phyloP scores from a whole-genome alignment of 192 early-diverging fungal genomes.

The Mortierella claussenii region DNA sequence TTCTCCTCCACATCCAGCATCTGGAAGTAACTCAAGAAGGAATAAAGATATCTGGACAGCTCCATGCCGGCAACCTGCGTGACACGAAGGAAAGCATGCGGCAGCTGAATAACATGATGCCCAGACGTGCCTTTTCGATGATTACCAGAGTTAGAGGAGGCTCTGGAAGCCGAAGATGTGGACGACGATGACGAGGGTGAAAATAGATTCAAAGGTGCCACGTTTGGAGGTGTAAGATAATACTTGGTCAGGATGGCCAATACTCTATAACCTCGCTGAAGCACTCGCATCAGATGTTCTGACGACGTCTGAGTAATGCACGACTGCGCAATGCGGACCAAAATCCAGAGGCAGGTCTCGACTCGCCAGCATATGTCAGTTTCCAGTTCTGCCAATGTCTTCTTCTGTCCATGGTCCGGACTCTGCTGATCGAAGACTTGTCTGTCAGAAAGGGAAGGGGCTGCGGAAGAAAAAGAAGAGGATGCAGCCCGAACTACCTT shows the following conservation, averaged over 20 bases:
- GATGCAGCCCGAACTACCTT: background rate
- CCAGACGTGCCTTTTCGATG: background rate
- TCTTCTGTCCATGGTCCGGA: slow-evolving; percentile 6
- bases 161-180: background rate
- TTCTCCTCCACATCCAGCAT: slow-evolving; percentile 35
- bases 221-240: slow-evolving; percentile 20
- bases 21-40: slow-evolving; percentile 55
- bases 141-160: background rate
- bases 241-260: slow-evolving; percentile 56
- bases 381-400: slow-evolving; percentile 48
- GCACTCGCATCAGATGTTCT: slow-evolving; percentile 60
- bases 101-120: slow-evolving; percentile 22
- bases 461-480: background rate
- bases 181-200: background rate
- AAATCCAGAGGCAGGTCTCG: slow-evolving; percentile 45
- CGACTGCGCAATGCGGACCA: slow-evolving; percentile 56
- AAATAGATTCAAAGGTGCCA: slow-evolving; percentile 23
- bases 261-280: slow-evolving; percentile 61
- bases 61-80: slow-evolving; percentile 56
- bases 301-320: slow-evolving; percentile 50
- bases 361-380: slow-evolving; percentile 53
- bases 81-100: slow-evolving; percentile 57
- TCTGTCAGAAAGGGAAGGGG: background rate
- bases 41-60: slow-evolving; percentile 64
- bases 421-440: background rate